These are phyloP conservation scores for Dovyalis caffra DNA, from an alignment of 345 rosid species.

Conservation along the genomic window DNA sequence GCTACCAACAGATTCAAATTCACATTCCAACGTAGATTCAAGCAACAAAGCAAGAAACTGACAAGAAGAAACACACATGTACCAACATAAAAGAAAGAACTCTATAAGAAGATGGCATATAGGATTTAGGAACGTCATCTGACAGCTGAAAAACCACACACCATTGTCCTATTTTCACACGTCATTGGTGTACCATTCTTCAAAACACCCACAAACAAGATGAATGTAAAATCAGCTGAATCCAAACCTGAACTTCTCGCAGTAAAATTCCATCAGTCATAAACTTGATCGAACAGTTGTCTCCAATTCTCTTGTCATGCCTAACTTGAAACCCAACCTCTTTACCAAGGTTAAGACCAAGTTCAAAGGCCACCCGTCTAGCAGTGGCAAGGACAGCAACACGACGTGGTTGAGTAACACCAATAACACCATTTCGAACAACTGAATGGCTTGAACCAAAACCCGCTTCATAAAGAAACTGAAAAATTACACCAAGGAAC, in stretches of 20 bases:
- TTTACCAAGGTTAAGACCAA: constrained; percentile 76
- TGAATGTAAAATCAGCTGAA: background rate
- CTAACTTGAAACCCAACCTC: constrained; percentile 97
- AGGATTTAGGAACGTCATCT: background rate
- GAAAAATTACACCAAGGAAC: constrained; percentile 21
- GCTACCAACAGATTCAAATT: background rate
- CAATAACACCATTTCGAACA: constrained; percentile 65
- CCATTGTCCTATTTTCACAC: too few species aligned
- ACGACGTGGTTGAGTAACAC: constrained; percentile 96
- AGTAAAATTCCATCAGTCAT: constrained; percentile 98
- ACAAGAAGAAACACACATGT: too few species aligned
- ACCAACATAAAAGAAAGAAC: background rate
- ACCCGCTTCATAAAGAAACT: constrained; percentile 96
- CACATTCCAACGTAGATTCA: too few species aligned
- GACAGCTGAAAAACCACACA: background rate
- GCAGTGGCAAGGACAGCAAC: constrained; percentile 97
- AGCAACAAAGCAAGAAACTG: too few species aligned
- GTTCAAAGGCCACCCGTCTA: constrained; percentile 87
- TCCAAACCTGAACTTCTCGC: constrained; percentile 80
- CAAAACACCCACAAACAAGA: background rate
- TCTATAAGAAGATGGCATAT: background rate
- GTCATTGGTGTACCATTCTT: background rate
- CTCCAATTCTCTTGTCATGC: constrained; percentile 86
- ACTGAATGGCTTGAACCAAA: constrained; percentile 58
- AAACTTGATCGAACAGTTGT: constrained; percentile 70